Conservation (phyloP, 75 land plant species). For the Sequoia sempervirens region DNA sequence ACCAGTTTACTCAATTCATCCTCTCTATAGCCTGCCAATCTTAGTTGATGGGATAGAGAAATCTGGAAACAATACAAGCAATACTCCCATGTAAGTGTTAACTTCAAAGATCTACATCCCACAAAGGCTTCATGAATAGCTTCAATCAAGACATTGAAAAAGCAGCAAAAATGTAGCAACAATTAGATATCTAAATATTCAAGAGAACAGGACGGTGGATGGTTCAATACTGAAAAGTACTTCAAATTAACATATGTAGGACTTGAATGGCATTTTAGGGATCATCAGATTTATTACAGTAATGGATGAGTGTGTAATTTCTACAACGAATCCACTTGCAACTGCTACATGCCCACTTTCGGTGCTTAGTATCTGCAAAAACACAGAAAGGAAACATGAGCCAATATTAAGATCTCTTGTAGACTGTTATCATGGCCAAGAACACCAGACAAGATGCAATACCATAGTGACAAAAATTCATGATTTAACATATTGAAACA, state of each 20-base stretch:
- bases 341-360: constrained; percentile 51
- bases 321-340: constrained; percentile 57
- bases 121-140: not conserved
- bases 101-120: not conserved
- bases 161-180: not conserved
- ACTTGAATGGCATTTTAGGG: not conserved
- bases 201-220: not conserved
- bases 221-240: not conserved
- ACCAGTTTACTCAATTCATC: constrained; percentile 28
- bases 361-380: constrained; percentile 62
- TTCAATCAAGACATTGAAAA: not conserved
- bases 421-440: not conserved
- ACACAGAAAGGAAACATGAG: not conserved
- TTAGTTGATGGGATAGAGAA: constrained; percentile 47
- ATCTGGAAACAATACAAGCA: constrained; percentile 36
- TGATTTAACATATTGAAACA: not conserved
- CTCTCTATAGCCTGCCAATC: constrained; percentile 44
- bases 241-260: constrained; percentile 2
- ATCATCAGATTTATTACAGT: constrained; percentile 31
- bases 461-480: not conserved
- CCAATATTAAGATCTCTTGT: not conserved
- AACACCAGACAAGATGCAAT: not conserved
- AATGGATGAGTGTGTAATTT: constrained; percentile 36
- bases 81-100: not conserved
- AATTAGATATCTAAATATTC: not conserved